phyloP scores from a whole-genome alignment of 306 rosid genomes.

The Prunus persica region Prunus_persica_NCBIv2 NC_034009.1:29627501-29628000 shows the following conservation, averaged over 20 bases:
- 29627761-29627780: conserved; percentile 41
- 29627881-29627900: conserved; percentile 42
- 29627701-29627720: conserved; percentile 17
- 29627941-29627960: background rate
- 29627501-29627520: conserved; percentile 33
- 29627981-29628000: background rate
- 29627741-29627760: conserved; percentile 59
- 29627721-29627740: conserved; percentile 47
- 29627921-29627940: conserved; percentile 19
- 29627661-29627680: conserved; percentile 16
- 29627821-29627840: conserved; percentile 18
- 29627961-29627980: conserved; percentile 20
- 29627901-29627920: conserved; percentile 32
- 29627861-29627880: conserved; percentile 23
- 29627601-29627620: conserved; percentile 8
- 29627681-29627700: conserved; percentile 13
- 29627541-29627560: conserved; percentile 20
- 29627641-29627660: conserved; percentile 12
- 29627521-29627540: conserved; percentile 23
- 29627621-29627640: background rate
- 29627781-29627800: conserved; percentile 26
- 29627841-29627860: conserved; percentile 30
- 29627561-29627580: conserved; percentile 17
- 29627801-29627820: conserved; percentile 14
- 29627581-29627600: conserved; percentile 7